A percentile compares a stretch with the other conserved stretches of the same genome.
Evolutionary conservation across 768 basidiomycete species (phyloP).

Genomic region (Agaricus subrufescens): DNA sequence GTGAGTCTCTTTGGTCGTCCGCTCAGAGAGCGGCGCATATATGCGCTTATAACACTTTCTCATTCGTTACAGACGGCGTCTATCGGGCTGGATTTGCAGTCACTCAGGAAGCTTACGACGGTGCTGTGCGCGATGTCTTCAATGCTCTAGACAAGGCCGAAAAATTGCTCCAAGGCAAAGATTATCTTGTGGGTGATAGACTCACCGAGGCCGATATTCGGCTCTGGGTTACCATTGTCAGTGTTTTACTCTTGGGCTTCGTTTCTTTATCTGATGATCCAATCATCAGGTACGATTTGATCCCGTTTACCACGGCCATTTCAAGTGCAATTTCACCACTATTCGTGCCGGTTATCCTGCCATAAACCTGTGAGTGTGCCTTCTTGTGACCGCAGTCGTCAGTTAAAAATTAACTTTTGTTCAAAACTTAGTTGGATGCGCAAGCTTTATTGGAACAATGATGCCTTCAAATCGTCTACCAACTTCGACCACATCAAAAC

Average conservation of each 20-base stretch:
- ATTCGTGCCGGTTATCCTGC: constrained; percentile 87
- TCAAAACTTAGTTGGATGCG: constrained; percentile 59
- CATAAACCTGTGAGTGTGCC: constrained; percentile 51
- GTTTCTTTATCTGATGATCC: background rate
- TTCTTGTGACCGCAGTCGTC: background rate
- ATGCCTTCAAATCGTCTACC: constrained; percentile 84
- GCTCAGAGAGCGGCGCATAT: background rate
- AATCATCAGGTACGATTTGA: constrained; percentile 74
- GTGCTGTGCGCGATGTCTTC: constrained; percentile 71
- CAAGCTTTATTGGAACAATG: constrained; percentile 86
- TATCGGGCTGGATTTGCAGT: constrained; percentile 89
- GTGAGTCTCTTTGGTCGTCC: constrained; percentile 34
- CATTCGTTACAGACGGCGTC: constrained; percentile 59
- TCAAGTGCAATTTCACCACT: constrained; percentile 88
- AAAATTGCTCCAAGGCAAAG: constrained; percentile 67
- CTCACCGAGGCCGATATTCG: constrained; percentile 86
- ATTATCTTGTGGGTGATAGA: constrained; percentile 77
- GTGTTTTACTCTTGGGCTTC: constrained; percentile 21
- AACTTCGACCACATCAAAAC: constrained; percentile 88
- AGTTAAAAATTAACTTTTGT: background rate
- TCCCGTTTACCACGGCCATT: constrained; percentile 85
- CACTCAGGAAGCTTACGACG: constrained; percentile 75
- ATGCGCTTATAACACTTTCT: background rate
- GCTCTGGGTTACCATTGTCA: constrained; percentile 89
- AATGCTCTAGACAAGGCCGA: constrained; percentile 79